Evolutionary conservation across 768 basidiomycete genomes (phyloP), one percentile per base, ranked within the genome.

Genomic region (Gymnopilus junonius): DNA sequence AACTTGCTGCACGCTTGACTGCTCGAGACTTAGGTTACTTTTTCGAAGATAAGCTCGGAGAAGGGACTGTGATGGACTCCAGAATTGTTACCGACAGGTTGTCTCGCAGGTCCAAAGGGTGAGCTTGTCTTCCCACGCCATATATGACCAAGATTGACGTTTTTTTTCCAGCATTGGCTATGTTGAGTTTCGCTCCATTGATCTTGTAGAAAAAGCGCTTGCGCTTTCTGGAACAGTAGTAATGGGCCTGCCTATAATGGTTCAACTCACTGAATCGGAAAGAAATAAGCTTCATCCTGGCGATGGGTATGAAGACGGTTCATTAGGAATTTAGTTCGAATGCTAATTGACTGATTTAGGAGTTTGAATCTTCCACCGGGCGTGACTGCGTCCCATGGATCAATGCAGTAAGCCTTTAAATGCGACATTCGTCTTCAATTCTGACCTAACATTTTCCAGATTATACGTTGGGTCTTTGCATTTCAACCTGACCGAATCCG

Each of bases 81-180:
- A 83, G 95, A 62, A 95, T 99, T 71, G 97, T 99, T 34, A 97
- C 95, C 1, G 97, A 99, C 72, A 84, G 96, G 69, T 80, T 97
- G 59, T 96, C 96, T 23, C 88, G 95, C 71, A 88, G 97, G 59
- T 97, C 95, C n/a, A 99, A 99, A 79, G 97, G 97, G 97, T 98
- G 67, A 72, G 87, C 67, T 23, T 59, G 31, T 23, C 63, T 29
- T 40, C 55, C 35, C 21, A 55, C 12, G 39, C 51, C 6, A 27
- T 40, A 23, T 43, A 4, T 63, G 10, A 58, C 37, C 50, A 50
- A 59, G 11, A 48, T 29, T 51, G n/a, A 51, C 23, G 39, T 67
- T 58, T 66, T 17, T 40, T 61, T 34, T 42, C 40, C 69, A 98
- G 97, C 68, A 98, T 99, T 74, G 97, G 94, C 65, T 99, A 99